phyloP scores from a whole-genome alignment of 352 stramenopile genomes.

The Phytophthora multivora region DNA sequence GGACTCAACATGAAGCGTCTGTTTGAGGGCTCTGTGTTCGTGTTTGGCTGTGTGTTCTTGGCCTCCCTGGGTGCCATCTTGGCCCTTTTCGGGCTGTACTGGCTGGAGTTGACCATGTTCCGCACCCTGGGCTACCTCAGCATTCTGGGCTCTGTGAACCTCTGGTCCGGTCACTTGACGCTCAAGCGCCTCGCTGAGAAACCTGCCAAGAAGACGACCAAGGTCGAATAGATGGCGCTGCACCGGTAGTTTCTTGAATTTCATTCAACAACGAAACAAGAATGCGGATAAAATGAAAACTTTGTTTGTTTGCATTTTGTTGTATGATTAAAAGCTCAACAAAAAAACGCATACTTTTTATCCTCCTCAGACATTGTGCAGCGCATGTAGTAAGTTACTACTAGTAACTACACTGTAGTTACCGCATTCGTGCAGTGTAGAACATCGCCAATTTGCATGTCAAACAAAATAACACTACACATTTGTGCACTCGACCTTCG shows the following conservation, averaged over 20 bases:
- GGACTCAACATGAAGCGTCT: conserved; percentile 73
- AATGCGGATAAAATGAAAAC: no score
- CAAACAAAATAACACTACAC: no score
- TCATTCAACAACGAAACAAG: no score
- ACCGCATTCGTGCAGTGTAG: no score
- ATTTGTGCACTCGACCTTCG: no score
- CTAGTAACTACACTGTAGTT: no score
- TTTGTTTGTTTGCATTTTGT: no score
- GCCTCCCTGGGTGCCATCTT: conserved; percentile 75
- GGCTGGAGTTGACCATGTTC: conserved; percentile 91
- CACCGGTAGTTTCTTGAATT: neutral
- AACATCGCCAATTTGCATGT: no score
- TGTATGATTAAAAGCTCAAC: no score
- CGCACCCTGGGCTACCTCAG: conserved; percentile 76
- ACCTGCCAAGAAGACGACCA: conserved; percentile 49
- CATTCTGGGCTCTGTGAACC: conserved; percentile 56
- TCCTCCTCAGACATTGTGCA: no score
- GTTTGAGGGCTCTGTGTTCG: conserved; percentile 64
- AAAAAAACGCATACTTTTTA: no score
- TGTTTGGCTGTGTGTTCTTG: conserved; percentile 78
- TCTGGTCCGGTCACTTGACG: conserved; percentile 77
- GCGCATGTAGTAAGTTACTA: no score
- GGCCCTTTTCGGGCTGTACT: conserved; percentile 85
- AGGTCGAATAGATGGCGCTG: conserved; percentile 53
- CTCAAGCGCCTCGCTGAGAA: conserved; percentile 72